phyloP scores from a whole-genome alignment of 805 yeast genomes.

The Sungouiella thailandica region DNA sequence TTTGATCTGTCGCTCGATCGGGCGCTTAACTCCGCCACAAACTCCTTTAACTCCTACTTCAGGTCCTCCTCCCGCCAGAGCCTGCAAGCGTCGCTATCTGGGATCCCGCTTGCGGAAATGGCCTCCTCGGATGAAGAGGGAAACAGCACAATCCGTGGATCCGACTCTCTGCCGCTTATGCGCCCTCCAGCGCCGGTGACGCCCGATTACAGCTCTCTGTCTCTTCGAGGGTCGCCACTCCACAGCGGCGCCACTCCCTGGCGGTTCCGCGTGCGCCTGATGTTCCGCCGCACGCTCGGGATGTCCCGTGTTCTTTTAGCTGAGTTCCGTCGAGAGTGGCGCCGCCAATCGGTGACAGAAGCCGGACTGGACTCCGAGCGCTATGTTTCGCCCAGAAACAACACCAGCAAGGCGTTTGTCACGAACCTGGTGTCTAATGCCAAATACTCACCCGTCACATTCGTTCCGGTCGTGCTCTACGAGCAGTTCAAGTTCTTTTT shows the following conservation, averaged over 20 bases:
- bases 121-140: neutral
- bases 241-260: too few relatives aligned
- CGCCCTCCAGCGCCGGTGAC: constrained; percentile 2
- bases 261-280: neutral
- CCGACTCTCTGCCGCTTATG: constrained; percentile 24
- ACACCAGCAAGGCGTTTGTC: constrained; percentile 29
- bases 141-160: too few relatives aligned
- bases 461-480: constrained; percentile 81
- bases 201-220: neutral
- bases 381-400: constrained; percentile 35
- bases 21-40: constrained; percentile 51
- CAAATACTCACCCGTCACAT: constrained; percentile 82
- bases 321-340: constrained; percentile 5
- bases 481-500: constrained; percentile 97
- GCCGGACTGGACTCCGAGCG: constrained; percentile 23
- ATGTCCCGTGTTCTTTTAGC: constrained; percentile 2
- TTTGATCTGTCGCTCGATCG: constrained; percentile 63
- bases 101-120: constrained; percentile 27
- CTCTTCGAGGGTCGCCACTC: too few relatives aligned
- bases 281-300: constrained; percentile 2
- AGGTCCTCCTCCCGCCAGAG: constrained; percentile 27
- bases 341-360: constrained; percentile 1
- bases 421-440: constrained; percentile 90
- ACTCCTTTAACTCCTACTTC: constrained; percentile 25
- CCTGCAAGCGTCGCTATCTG: constrained; percentile 14